Base-by-base conservation (phyloP, 331 rosid species). In the Arachis monticola region DNA sequence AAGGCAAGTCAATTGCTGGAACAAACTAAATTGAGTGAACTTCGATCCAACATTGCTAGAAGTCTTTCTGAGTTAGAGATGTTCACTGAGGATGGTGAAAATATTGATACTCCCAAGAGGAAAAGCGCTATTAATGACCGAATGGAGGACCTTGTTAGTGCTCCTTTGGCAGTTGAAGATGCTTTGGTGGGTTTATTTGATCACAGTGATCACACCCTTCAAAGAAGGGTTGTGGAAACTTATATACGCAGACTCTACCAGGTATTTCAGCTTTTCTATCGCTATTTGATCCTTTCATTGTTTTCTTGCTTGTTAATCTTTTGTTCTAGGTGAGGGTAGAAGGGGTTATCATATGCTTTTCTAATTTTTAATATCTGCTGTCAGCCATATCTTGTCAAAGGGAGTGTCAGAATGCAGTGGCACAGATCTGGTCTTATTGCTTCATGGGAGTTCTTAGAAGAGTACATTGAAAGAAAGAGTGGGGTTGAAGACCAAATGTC, bases 41-140 rank as follows among this genome's bases (percentile, higher is more conserved):
- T 95, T 73, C 96, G 99, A 85, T 95, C 96, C 82, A 87, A 80
- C 83, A 95, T 95, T 75, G 99, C 99, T 48, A 89, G 98, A 89
- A 92, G 98, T 87, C 99, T 95, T 83, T 95, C 99, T 73, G 99
- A 95, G 76, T 79, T 95, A 57, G 99, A 95, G 83, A 95, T 95
- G 99, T 95, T 95, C 84, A 95, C 99, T 0, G 99, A 95, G 87
- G 99, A 95, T 79, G 99, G 99, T 68, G 99, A 95, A 85, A 95
- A 14, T 82, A 92, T 95, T 88, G 99, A 95, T 82, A 95, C 99
- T 73, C 99, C 99, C 0, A 95, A 85, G 88, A 92, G 99, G 85
- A 95, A 95, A 85, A 92, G 97, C 83, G 99, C 98, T 80, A 92
- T 95, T 67, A 89, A 92, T 70, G 99, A 95, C 70, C 84, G 99